Percentiles rank a stretch among this genome's conserved stretches.
phyloP scores from a whole-genome alignment of 1,284 basidiomycete genomes.

The Ustilago vetiveriae region DNA sequence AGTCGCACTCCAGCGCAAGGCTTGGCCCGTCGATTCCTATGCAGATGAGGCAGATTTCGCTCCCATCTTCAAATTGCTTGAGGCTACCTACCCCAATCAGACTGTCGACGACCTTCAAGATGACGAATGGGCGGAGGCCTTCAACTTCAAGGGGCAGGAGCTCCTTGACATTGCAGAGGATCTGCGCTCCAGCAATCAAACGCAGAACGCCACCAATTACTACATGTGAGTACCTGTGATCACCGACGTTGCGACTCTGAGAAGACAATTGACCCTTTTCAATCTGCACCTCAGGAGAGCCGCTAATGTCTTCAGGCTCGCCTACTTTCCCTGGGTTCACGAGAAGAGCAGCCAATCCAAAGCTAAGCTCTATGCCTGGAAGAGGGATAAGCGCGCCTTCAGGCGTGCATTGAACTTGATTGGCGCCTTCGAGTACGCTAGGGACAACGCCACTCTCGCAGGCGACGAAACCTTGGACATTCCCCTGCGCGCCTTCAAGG shows the following conservation, averaged over 20 bases:
- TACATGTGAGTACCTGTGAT: slow-evolving; percentile 25
- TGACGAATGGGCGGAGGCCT: slow-evolving; percentile 36
- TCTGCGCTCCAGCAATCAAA: not conserved
- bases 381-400: slow-evolving; percentile 28
- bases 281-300: slow-evolving; percentile 15
- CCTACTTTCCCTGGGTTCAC: slow-evolving; percentile 44
- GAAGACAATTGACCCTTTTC: not conserved
- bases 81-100: slow-evolving; percentile 12
- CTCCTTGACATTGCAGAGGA: slow-evolving; percentile 13
- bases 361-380: slow-evolving; percentile 32
- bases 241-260: not conserved
- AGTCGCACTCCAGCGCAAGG: slow-evolving; percentile 31
- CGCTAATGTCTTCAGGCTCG: slow-evolving; percentile 32
- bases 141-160: slow-evolving; percentile 22
- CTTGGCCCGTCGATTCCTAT: slow-evolving; percentile 34
- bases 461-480: slow-evolving; percentile 6
- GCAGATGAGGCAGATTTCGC: slow-evolving; percentile 32
- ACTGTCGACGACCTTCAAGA: slow-evolving; percentile 21
- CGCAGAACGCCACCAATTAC: slow-evolving; percentile 12
- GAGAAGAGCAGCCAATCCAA: slow-evolving; percentile 19
- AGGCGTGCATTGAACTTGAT: slow-evolving; percentile 12
- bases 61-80: slow-evolving; percentile 21
- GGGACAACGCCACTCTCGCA: slow-evolving; percentile 1
- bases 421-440: slow-evolving; percentile 6
- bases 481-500: slow-evolving; percentile 26